Percentiles rank a stretch among this genome's conserved stretches.
These are phyloP conservation scores for Lasiodiplodia citricola DNA, from an alignment of 2,329 filamentous ascomycete genomes.

Conservation along the genomic window DNA sequence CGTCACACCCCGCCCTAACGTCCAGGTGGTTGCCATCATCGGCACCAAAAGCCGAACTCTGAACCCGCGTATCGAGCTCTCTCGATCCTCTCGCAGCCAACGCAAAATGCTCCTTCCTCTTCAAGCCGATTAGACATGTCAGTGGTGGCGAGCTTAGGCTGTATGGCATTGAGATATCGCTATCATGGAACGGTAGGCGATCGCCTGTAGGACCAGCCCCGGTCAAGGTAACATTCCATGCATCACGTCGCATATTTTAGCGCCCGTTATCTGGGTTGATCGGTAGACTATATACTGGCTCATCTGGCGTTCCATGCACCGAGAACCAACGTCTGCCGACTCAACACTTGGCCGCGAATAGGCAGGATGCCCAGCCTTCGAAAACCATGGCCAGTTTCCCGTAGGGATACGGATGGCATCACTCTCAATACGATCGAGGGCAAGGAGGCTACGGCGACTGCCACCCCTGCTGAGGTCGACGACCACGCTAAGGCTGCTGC, in stretches of 20 bases:
- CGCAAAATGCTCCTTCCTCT: slow-evolving; percentile 1
- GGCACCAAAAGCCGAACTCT: not conserved
- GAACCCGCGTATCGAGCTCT: not conserved
- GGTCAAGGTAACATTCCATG: slow-evolving; percentile 15
- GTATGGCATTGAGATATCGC: not conserved
- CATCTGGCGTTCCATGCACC: not conserved
- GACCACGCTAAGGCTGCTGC: slow-evolving; percentile 2
- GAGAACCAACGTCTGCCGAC: not conserved
- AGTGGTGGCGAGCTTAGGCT: not conserved
- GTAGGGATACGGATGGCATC: slow-evolving; percentile 9
- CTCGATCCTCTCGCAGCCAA: not conserved
- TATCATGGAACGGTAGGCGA: not conserved
- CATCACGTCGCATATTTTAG: not conserved
- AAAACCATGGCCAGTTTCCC: slow-evolving; percentile 14
- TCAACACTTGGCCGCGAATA: not conserved
- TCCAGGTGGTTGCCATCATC: not conserved
- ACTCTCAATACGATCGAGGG: slow-evolving; percentile 6
- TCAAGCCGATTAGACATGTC: not conserved
- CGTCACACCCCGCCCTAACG: not conserved
- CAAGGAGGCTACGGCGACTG: slow-evolving; percentile 8
- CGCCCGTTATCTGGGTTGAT: not conserved
- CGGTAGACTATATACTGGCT: not conserved
- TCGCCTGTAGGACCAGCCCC: not conserved
- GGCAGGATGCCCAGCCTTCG: slow-evolving; percentile 23
- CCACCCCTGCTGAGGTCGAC: not conserved